phyloP scores from a whole-genome alignment of 2,329 filamentous ascomycete species.

The Pyrenophora tritici-repentis region DNA sequence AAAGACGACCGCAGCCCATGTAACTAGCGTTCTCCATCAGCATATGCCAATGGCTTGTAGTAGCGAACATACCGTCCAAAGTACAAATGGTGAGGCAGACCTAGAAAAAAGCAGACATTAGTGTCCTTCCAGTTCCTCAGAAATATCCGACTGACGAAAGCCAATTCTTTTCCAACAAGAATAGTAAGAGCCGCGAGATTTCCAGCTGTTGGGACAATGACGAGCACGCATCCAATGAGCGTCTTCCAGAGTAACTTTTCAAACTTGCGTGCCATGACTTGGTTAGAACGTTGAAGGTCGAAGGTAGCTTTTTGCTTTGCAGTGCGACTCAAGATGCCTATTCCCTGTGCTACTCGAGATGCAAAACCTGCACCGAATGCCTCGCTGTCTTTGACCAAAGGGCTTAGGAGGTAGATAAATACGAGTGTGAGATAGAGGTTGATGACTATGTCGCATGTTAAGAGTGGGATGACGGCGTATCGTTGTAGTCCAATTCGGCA shows the following conservation, averaged over 20 bases:
- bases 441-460: conserved; percentile 47
- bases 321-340: conserved; percentile 18
- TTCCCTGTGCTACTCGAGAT: conserved; percentile 19
- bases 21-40: conserved; percentile 32
- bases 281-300: conserved; percentile 22
- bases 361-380: conserved; percentile 9
- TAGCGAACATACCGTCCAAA: conserved; percentile 43
- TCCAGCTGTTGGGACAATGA: conserved; percentile 47
- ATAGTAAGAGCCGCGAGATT: conserved; percentile 44
- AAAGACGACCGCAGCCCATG: conserved; percentile 41
- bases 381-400: conserved; percentile 28
- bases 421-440: conserved; percentile 48
- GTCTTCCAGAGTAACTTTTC: conserved; percentile 38
- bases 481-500: conserved; percentile 50
- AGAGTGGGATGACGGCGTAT: conserved; percentile 43
- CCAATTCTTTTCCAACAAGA: conserved; percentile 43
- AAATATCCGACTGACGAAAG: conserved; percentile 34
- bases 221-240: conserved; percentile 41
- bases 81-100: conserved; percentile 50
- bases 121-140: not conserved
- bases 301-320: conserved; percentile 1
- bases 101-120: not conserved
- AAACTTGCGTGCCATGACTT: conserved; percentile 24
- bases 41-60: not conserved
- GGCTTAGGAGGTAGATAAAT: conserved; percentile 47